A percentile compares a stretch with the other conserved stretches of the same genome.
Evolutionary conservation across 2,329 filamentous ascomycete genomes (phyloP).

Genomic region (Diplodia mutila): DNA sequence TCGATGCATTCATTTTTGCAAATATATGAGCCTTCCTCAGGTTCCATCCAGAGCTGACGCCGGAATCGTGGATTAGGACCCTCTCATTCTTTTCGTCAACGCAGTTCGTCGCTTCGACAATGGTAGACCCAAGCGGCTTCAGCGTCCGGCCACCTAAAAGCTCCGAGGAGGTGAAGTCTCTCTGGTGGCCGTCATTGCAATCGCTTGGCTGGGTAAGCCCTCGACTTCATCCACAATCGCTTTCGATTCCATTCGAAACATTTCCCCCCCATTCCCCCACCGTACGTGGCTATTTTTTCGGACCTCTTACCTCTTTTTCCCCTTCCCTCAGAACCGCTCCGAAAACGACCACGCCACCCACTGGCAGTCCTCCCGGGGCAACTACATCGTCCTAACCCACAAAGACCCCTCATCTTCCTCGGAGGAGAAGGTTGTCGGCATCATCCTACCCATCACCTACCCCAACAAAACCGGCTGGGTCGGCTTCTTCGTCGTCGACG

Average conservation of each 20-base stretch:
- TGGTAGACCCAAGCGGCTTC: conserved; percentile 18
- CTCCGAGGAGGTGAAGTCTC: conserved; percentile 31
- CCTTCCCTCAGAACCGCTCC: conserved; percentile 36
- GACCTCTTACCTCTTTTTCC: too few relatives aligned
- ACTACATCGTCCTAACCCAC: conserved; percentile 39
- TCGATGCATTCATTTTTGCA: not conserved
- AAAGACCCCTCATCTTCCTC: conserved; percentile 21
- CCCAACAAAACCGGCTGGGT: conserved; percentile 45
- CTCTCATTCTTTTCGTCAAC: not conserved
- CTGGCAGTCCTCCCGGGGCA: conserved; percentile 35
- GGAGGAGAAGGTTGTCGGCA: conserved; percentile 35
- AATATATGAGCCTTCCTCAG: not conserved
- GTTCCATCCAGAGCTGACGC: not conserved
- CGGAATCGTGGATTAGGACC: not conserved
- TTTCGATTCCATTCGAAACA: too few relatives aligned
- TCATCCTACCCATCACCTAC: conserved; percentile 39
- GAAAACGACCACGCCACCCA: conserved; percentile 39
- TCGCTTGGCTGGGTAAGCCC: conserved; percentile 41
- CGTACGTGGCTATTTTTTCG: too few relatives aligned
- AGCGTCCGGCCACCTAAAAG: conserved; percentile 32
- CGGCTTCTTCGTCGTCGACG: conserved; percentile 43
- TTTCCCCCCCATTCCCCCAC: too few relatives aligned
- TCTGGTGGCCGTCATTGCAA: conserved; percentile 44
- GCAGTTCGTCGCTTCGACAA: not conserved
- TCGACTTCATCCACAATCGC: not conserved